Evolutionary conservation across 1,284 basidiomycete species (phyloP).

Genomic region (Apiotrichum mycotoxinovorans): DNA sequence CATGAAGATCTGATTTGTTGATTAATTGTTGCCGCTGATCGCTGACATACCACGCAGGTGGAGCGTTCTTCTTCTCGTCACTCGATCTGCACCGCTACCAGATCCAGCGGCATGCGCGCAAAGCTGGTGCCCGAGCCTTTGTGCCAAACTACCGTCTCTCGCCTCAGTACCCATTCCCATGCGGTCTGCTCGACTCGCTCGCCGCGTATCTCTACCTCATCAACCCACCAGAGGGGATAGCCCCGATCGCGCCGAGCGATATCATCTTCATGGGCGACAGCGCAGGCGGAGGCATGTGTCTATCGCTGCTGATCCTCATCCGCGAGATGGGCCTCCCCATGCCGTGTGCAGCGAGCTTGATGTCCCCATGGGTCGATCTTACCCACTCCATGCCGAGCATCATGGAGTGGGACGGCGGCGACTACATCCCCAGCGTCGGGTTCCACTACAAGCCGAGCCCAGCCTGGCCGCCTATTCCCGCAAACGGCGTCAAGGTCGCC

Average conservation of each 20-base stretch:
- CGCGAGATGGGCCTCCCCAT: slow-evolving; percentile 76
- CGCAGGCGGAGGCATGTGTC: slow-evolving; percentile 81
- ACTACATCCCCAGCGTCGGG: slow-evolving; percentile 43
- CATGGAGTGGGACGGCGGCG: slow-evolving; percentile 38
- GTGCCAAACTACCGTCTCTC: slow-evolving; percentile 83
- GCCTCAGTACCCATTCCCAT: slow-evolving; percentile 87
- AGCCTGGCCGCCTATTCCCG: slow-evolving; percentile 46
- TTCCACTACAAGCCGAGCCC: slow-evolving; percentile 49
- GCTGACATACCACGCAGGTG: slow-evolving; percentile 31
- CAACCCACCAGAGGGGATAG: slow-evolving; percentile 69
- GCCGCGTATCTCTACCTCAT: slow-evolving; percentile 62
- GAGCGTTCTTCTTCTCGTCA: slow-evolving; percentile 49
- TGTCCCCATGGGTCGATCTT: slow-evolving; percentile 89
- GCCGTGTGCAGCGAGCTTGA: slow-evolving; percentile 77
- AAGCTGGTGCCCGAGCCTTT: slow-evolving; percentile 74
- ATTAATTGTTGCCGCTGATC: too few relatives aligned
- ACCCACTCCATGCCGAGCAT: slow-evolving; percentile 92
- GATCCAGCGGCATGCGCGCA: slow-evolving; percentile 81
- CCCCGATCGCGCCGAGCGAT: slow-evolving; percentile 70
- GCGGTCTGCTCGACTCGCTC: slow-evolving; percentile 49
- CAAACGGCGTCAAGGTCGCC: slow-evolving; percentile 37
- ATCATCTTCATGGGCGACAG: slow-evolving; percentile 88
- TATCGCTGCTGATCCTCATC: slow-evolving; percentile 81
- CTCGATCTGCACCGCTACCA: slow-evolving; percentile 59
- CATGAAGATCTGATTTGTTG: too few relatives aligned